Conservation (phyloP, 1,284 basidiomycete genomes). For the Austroboletus novae-zelandiae region DNA sequence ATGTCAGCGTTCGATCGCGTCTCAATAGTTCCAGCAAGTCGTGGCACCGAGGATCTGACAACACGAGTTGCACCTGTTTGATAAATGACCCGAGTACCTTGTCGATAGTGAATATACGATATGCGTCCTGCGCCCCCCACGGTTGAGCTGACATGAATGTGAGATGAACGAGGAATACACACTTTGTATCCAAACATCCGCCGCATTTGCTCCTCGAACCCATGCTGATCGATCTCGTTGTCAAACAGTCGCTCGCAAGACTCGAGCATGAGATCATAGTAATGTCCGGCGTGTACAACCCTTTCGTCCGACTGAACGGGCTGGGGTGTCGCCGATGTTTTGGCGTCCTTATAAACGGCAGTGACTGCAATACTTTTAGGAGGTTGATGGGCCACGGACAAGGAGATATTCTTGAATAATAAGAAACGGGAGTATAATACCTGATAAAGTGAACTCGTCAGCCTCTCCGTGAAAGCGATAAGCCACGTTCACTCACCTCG, state of each 20-base stretch:
- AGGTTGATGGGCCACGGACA: conserved; percentile 43
- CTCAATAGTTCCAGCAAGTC: conserved; percentile 82
- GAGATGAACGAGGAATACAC: conserved; percentile 1
- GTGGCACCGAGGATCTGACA: conserved; percentile 80
- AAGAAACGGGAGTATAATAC: conserved; percentile 84
- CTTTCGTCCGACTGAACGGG: conserved; percentile 24
- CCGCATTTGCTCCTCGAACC: conserved; percentile 90
- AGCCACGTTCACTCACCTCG: conserved; percentile 54
- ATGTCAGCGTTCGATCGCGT: conserved; percentile 65
- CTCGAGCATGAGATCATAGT: conserved; percentile 83
- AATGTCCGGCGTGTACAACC: conserved; percentile 47
- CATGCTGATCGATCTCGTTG: conserved; percentile 82
- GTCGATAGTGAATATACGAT: conserved; percentile 91
- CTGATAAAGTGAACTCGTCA: conserved; percentile 39
- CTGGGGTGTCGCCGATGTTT: conserved; percentile 23
- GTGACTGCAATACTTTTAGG: conserved; percentile 26
- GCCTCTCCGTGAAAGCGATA: not conserved
- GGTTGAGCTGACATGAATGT: not conserved
- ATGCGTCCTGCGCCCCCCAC: conserved; percentile 51
- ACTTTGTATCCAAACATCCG: conserved; percentile 87
- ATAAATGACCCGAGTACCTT: conserved; percentile 86
- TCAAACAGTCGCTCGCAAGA: conserved; percentile 91
- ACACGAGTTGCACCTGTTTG: conserved; percentile 83
- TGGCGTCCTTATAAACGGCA: conserved; percentile 35
- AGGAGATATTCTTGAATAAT: conserved; percentile 71